Conservation (phyloP, 1,139 yeast species). For the Yamadazyma songkhlaensis region DNA sequence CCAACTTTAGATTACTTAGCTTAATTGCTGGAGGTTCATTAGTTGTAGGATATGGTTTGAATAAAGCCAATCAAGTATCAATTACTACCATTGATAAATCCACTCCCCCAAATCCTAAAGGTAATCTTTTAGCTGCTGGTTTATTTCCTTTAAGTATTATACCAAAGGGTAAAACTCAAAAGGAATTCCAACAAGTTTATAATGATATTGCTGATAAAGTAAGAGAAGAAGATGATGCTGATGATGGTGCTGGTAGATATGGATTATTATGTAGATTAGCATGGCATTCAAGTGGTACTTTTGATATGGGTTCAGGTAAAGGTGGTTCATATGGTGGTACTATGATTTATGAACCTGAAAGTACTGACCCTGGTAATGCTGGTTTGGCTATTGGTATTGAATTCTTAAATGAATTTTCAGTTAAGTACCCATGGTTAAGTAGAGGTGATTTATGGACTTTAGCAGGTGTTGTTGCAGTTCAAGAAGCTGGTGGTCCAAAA, state of each 20-base stretch:
- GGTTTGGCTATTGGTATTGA: slow-evolving; percentile 68
- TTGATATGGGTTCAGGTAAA: slow-evolving; percentile 47
- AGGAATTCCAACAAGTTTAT: slow-evolving; percentile 74
- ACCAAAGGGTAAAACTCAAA: slow-evolving; percentile 30
- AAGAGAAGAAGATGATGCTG: slow-evolving; percentile 74
- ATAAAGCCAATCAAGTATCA: no score
- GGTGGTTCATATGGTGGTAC: slow-evolving; percentile 91
- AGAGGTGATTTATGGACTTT: slow-evolving; percentile 88
- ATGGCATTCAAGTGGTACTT: slow-evolving; percentile 78
- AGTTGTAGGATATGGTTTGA: background rate
- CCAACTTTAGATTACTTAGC: slow-evolving; percentile 3
- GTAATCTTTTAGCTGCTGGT: background rate
- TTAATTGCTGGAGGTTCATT: slow-evolving; percentile 4
- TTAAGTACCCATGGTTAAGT: slow-evolving; percentile 71
- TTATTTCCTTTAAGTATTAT: slow-evolving; percentile 18
- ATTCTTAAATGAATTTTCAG: slow-evolving; percentile 60
- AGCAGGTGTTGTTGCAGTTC: slow-evolving; percentile 83
- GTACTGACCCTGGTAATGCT: slow-evolving; percentile 67
- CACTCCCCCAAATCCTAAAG: background rate
- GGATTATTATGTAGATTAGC: slow-evolving; percentile 63
- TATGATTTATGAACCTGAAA: slow-evolving; percentile 68
- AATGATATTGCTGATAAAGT: slow-evolving; percentile 76
- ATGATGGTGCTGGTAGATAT: slow-evolving; percentile 69
- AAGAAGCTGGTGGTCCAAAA: slow-evolving; percentile 85
- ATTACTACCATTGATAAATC: background rate